phyloP scores from a whole-genome alignment of 1,139 yeast genomes.

The Zygoascus meyerae region DNA sequence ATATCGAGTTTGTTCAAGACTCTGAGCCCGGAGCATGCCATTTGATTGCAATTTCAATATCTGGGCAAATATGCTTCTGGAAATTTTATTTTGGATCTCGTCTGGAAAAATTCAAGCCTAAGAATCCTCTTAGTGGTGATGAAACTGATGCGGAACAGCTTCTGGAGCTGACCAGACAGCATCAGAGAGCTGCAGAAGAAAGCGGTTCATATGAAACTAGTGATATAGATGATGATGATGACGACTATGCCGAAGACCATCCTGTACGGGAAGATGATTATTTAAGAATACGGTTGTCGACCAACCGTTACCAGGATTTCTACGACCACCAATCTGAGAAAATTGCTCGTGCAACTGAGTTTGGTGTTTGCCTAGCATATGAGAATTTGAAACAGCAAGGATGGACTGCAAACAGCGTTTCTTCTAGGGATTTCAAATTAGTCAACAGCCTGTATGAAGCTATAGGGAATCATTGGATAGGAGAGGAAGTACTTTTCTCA shows the following conservation, averaged over 20 bases:
- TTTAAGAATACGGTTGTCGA: not conserved
- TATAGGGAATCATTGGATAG: conserved; percentile 42
- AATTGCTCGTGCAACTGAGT: conserved; percentile 16
- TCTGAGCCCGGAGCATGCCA: conserved; percentile 19
- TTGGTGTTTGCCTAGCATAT: conserved; percentile 26
- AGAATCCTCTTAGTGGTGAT: not conserved
- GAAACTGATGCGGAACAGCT: not conserved
- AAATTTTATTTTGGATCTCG: conserved; percentile 21
- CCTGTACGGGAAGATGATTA: not conserved
- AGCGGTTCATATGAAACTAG: not conserved
- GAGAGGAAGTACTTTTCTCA: conserved; percentile 35
- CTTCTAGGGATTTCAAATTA: conserved; percentile 40
- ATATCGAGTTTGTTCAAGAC: conserved; percentile 40
- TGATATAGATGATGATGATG: not conserved
- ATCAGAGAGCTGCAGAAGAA: conserved; percentile 1
- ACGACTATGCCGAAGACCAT: not conserved
- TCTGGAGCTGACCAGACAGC: not conserved
- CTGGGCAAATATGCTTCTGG: conserved; percentile 27
- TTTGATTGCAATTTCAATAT: conserved; percentile 25
- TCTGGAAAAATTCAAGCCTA: conserved; percentile 7
- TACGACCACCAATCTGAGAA: conserved; percentile 3
- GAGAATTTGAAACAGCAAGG: conserved; percentile 45
- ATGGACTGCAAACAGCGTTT: conserved; percentile 49
- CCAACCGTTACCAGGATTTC: not conserved
- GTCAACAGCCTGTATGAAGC: conserved; percentile 46